Percentiles rank a stretch among this genome's conserved stretches.
Conservation (phyloP, 345 rosid species). For the Limnanthes douglasii region DNA sequence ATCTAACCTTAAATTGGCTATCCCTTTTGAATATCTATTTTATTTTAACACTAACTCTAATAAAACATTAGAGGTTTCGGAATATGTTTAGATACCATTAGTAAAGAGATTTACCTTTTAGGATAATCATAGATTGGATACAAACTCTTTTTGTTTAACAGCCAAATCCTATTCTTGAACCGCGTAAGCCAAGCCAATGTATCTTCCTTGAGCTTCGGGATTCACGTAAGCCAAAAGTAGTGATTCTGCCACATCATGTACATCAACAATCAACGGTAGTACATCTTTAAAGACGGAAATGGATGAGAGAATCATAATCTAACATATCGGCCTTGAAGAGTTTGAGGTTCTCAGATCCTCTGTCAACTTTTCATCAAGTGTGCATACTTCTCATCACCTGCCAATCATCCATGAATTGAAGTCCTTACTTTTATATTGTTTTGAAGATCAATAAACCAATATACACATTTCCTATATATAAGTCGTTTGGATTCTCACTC, state of each 20-base stretch:
- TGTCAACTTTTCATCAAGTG: slow-evolving; percentile 26
- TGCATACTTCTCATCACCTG: slow-evolving; percentile 27
- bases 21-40: too few species aligned
- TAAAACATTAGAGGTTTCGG: too few species aligned
- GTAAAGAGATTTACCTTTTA: slow-evolving; percentile 31
- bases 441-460: too few species aligned
- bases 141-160: slow-evolving; percentile 30
- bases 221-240: slow-evolving; percentile 45
- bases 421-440: too few species aligned
- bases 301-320: slow-evolving; percentile 22
- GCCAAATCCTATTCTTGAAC: slow-evolving; percentile 15
- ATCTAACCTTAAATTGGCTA: too few species aligned
- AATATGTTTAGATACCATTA: too few species aligned
- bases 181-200: slow-evolving; percentile 28
- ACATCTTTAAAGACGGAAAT: too few species aligned
- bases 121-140: slow-evolving; percentile 47
- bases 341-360: slow-evolving; percentile 21
- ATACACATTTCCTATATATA: too few species aligned
- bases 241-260: slow-evolving; percentile 50
- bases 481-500: too few species aligned
- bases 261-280: slow-evolving; percentile 28
- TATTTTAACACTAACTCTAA: too few species aligned
- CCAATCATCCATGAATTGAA: too few species aligned
- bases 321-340: slow-evolving; percentile 28
- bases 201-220: slow-evolving; percentile 55